Evolutionary conservation across 2,329 filamentous ascomycete species (phyloP), one percentile per base, ranked within the genome.

Genomic region (Aspergillus costaricaensis): DNA sequence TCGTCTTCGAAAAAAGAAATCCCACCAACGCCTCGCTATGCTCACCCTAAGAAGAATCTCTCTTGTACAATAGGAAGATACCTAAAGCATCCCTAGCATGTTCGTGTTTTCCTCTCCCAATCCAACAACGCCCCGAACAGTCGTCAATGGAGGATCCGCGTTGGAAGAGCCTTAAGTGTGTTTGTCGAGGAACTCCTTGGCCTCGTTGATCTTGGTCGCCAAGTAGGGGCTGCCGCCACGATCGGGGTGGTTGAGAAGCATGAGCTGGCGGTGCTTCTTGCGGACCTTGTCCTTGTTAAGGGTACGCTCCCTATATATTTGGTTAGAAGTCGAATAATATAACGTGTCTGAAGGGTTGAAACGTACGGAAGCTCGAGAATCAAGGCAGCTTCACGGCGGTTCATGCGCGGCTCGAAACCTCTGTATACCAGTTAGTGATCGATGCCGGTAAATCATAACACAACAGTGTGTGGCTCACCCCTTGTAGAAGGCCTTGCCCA

Each of bases 191-290:
- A 98, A 86, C 76, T 98, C 94, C 79, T 99, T 99, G 41, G 95
- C 95, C 78, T 99, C 95, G 80, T 99, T 99, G 75, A 99, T 90
- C 79, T 99, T 99, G 57, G 93, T 97, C 14, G 95, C 95, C 48
- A 99, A 81, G 75, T 98, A 99, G 7, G 95, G 95, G 74, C 92
- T 97, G 41, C 95, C 95, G 67, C 95, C 95, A 74, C 95, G 90
- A 83, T 99, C 95, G 65, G 95, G 95, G 78, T 99, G 95, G 83
- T 99, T 99, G 67, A 96, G 83, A 59, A 99, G 87, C 94, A 99
- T 99, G 67, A 98, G 87, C 57, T 89, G 92, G 65, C 95, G 89
- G 80, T 99, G 95, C 69, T 93, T 92, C 81, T 97, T 97, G 75
- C 95, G 91, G 70, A 99, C 83, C 75, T 96, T 95, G 50, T 98